Base-by-base conservation (phyloP, 1,139 yeast species). In the Debaryomyces sp. region DNA sequence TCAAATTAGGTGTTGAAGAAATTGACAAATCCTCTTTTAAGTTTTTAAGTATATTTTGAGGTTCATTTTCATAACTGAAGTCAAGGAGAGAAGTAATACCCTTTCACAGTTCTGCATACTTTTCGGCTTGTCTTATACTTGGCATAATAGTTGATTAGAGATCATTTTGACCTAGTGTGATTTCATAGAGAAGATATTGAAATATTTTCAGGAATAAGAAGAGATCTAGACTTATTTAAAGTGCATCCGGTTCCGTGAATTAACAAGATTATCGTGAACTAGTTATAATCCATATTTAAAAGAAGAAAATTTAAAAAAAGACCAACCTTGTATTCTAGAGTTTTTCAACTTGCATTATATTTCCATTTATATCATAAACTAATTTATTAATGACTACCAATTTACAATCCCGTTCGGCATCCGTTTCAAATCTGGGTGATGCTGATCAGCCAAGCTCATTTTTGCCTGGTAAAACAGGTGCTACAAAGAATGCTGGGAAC, bases 351-450 rank as follows among this genome's bases (percentile, higher is more conserved):
- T 42, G 40, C 33, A 35, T 41, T 41, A 41, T 33, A 41, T 34
- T 26, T 34, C 39, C 30, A 30, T 43, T 27, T 15, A 35, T 36
- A 37, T 37, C 21, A 27, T 37, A 35, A 32, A n/a, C 33, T 10
- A 36, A 22, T 33, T 43, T 33, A 24, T 23, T 21, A 24, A 51
- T 51, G 54, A 15, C 52, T 24, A 41, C 43, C 22, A 46, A 49
- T 35, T 46, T 47, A 22, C 51, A 47, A 30, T 34, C 50, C 6
- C 50, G 60, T 32, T 56, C 61, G 22, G 65, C 64, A 23, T 62
- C 67, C 30, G 53, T 57, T 24, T 60, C 62, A 36, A 53, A 48
- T 30, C 53, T 52, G 12, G 47, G 52, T 46, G 53, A 55, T 44
- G 54, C 32, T 9, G 40, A 41, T 13, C 32, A 21, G 21, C 12